Percentiles rank a stretch among this genome's conserved stretches.
These are phyloP conservation scores for Incumbomyces delicatus DNA, from an alignment of 2,329 filamentous ascomycete genomes.

Conservation along the genomic window DNA sequence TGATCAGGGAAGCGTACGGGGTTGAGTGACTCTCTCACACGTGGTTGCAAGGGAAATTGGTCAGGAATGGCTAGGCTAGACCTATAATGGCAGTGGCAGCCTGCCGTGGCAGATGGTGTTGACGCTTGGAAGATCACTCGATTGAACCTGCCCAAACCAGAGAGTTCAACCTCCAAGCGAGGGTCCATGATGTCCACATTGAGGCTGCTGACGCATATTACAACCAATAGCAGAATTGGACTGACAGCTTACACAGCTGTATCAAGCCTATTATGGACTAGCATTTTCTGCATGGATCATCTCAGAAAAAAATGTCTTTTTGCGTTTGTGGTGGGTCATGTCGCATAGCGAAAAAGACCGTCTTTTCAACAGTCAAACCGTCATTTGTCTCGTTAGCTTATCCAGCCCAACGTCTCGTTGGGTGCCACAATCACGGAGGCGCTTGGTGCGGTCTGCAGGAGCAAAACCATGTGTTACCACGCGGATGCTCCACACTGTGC, in stretches of 20 bases:
- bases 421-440: not conserved
- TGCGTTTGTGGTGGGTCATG: too few relatives aligned
- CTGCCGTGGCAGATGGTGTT: not conserved
- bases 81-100: not conserved
- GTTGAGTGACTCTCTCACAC: not conserved
- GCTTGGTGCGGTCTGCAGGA: conserved; percentile 1
- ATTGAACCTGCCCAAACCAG: conserved; percentile 2
- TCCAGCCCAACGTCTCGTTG: not conserved
- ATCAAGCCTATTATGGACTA: too few relatives aligned
- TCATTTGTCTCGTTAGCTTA: too few relatives aligned
- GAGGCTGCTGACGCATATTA: too few relatives aligned
- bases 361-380: too few relatives aligned
- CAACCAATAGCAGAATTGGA: too few relatives aligned
- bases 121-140: conserved; percentile 1
- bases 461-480: not conserved
- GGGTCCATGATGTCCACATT: not conserved
- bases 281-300: too few relatives aligned
- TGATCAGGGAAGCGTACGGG: not conserved
- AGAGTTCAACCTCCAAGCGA: not conserved
- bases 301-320: too few relatives aligned
- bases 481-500: not conserved
- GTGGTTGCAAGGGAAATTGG: not conserved
- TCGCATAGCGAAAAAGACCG: too few relatives aligned
- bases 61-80: not conserved
- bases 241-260: too few relatives aligned